Percentiles rank a stretch among this genome's conserved stretches.
Evolutionary conservation across 176 grass and related monocot genomes (phyloP).

Genomic region (Oryza rufipogon): DNA sequence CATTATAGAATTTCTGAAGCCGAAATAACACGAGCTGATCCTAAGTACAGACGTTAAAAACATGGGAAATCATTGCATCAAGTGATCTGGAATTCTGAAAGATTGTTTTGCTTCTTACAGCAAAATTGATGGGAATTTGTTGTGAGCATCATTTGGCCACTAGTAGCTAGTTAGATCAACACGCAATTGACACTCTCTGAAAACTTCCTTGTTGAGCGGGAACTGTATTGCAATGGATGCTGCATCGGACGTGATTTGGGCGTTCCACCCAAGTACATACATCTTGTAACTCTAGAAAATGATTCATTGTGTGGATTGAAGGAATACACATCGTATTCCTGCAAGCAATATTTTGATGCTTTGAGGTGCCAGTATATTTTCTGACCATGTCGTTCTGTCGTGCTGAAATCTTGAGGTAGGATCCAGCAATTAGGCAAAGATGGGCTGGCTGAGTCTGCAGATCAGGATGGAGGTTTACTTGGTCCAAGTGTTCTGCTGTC

Average conservation of each 20-base stretch:
- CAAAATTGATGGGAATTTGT: conserved; percentile 25
- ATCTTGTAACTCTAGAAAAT: conserved; percentile 16
- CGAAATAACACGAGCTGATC: conserved; percentile 45
- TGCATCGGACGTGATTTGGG: neutral
- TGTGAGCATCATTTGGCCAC: conserved; percentile 21
- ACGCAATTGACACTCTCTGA: conserved; percentile 31
- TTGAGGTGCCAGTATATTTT: neutral
- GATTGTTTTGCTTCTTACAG: conserved; percentile 28
- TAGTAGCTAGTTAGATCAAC: neutral
- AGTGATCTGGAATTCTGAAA: neutral
- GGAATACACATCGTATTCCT: conserved; percentile 26
- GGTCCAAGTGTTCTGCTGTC: neutral
- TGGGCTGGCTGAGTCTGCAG: neutral
- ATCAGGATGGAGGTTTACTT: neutral
- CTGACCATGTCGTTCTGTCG: neutral
- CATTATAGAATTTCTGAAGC: conserved; percentile 77
- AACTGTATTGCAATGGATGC: neutral
- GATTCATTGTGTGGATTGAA: neutral
- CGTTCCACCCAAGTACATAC: neutral
- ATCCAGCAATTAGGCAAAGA: neutral
- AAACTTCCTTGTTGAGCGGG: neutral
- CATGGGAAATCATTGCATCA: neutral
- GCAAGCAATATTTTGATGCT: neutral
- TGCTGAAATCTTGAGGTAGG: neutral
- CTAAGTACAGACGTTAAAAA: conserved; percentile 16